Base-by-base conservation (phyloP, 73 alveolate genomes). In the Paramecium caudatum region DNA sequence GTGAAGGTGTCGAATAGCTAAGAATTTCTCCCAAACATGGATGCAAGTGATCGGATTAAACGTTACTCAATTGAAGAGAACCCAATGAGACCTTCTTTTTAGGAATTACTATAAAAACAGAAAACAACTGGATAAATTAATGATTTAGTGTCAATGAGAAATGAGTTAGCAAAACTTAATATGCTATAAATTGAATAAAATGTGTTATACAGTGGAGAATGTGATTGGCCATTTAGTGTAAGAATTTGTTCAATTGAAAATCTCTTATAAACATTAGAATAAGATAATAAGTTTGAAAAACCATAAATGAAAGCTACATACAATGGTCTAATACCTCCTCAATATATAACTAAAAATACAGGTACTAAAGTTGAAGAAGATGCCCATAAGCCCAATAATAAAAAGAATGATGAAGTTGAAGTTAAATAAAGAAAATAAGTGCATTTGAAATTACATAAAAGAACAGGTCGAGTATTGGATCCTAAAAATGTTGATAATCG, bases 161-260 rank as follows among this genome's bases (percentile, higher is more conserved):
- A 74, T 74, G 62, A 74, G 43, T 43, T 74, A 21, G 25, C 49
- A 12, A 74, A 74, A 45, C 19, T 37, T 36, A 74, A 74, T 17
- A 41, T 45, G 62, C 55, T 74, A 16, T 12, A 86, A 86, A 62
- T 86, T 0, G 84, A 86, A 27, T 12, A 86, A 47, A 86, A 82
- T 21, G 39, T 46, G n/a, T 30, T 68, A 0, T 83, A 74, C 45
- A 55, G 93, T 27, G 95, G 95, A 2, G 95, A 91, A 65, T 91
- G 95, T 30, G 95, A 91, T 43, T 91, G 95, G 88, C 93, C 93
- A 13, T 91, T 91, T 32, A 90, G 93, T 25, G 81, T 84, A 17
- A 82, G 90, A 34, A 65, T 91, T 2, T 91, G 95, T 41, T 55
- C 93, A 0, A 27, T 91, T 0, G 95, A 91, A 61, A 82, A 82